Conservation (phyloP, 148 eudicot species). For the Limonium bicolor region DNA sequence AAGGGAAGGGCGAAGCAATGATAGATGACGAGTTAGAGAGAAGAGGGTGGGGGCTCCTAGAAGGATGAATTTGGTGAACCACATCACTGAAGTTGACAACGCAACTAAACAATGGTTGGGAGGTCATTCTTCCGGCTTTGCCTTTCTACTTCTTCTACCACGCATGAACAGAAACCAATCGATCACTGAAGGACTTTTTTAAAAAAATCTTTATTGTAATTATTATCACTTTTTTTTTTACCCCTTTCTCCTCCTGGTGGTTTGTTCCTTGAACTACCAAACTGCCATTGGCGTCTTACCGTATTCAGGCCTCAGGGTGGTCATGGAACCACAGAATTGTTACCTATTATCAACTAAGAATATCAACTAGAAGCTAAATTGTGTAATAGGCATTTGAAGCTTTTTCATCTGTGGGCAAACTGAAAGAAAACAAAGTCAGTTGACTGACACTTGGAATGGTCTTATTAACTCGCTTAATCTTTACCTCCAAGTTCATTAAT, state of each 20-base stretch:
- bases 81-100: constrained; percentile 25
- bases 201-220: neutral
- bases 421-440: too few species aligned
- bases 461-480: too few species aligned
- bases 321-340: neutral
- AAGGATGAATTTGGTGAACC: too few species aligned
- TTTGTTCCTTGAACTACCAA: neutral
- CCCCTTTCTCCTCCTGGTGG: neutral
- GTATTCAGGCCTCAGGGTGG: neutral
- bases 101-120: constrained; percentile 25
- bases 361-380: too few species aligned
- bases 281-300: neutral
- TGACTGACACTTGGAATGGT: too few species aligned
- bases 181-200: neutral
- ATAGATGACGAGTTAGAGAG: too few species aligned
- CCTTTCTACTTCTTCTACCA: constrained; percentile 3
- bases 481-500: too few species aligned
- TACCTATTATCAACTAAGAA: too few species aligned
- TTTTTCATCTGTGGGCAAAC: too few species aligned
- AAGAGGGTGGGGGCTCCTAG: too few species aligned
- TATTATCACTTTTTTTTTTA: neutral
- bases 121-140: constrained; percentile 4
- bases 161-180: constrained; percentile 1
- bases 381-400: too few species aligned
- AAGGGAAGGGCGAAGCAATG: too few species aligned